A percentile compares a stretch with the other conserved stretches of the same genome.
These are phyloP conservation scores for Colletotrichum plurivorum DNA, from an alignment of 2,329 filamentous ascomycete genomes.

Conservation along the genomic window DNA sequence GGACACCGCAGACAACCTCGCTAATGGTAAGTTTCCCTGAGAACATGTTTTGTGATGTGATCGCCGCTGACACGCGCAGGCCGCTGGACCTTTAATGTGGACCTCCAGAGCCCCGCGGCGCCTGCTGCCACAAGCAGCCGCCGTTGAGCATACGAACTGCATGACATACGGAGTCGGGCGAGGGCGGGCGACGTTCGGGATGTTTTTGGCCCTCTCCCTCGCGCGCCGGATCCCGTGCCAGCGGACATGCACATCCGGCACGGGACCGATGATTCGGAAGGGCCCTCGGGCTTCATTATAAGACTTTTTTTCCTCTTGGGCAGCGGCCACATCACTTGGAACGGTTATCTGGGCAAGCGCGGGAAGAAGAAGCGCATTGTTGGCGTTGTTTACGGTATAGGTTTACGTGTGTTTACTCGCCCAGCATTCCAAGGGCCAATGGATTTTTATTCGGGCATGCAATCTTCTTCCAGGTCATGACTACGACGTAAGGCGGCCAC, in stretches of 20 bases:
- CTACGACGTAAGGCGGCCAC: too few relatives aligned
- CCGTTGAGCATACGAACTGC: slow-evolving; percentile 39
- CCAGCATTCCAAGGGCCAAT: slow-evolving; percentile 35
- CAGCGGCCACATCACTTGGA: background rate
- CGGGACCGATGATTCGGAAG: background rate
- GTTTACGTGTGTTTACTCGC: slow-evolving; percentile 24
- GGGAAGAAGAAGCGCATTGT: slow-evolving; percentile 31
- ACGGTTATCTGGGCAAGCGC: slow-evolving; percentile 17
- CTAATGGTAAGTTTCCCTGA: slow-evolving; percentile 72
- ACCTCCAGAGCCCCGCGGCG: slow-evolving; percentile 45
- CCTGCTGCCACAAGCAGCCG: slow-evolving; percentile 45
- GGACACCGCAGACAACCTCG: slow-evolving; percentile 93
- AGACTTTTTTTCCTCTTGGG: background rate
- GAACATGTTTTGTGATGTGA: slow-evolving; percentile 49
- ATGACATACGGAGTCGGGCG: slow-evolving; percentile 3
- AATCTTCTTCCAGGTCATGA: too few relatives aligned
- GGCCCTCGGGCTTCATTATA: background rate
- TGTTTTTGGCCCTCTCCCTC: background rate
- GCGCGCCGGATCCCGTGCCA: too few relatives aligned
- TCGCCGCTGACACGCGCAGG: slow-evolving; percentile 52
- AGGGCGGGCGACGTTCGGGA: background rate
- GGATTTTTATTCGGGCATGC: slow-evolving; percentile 24
- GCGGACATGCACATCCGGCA: background rate
- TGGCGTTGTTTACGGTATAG: slow-evolving; percentile 37
- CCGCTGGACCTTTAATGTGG: slow-evolving; percentile 62